Evolutionary conservation across 176 grass and related monocot genomes (phyloP), one percentile per base, ranked within the genome.

Genomic region (Lolium perenne): DNA sequence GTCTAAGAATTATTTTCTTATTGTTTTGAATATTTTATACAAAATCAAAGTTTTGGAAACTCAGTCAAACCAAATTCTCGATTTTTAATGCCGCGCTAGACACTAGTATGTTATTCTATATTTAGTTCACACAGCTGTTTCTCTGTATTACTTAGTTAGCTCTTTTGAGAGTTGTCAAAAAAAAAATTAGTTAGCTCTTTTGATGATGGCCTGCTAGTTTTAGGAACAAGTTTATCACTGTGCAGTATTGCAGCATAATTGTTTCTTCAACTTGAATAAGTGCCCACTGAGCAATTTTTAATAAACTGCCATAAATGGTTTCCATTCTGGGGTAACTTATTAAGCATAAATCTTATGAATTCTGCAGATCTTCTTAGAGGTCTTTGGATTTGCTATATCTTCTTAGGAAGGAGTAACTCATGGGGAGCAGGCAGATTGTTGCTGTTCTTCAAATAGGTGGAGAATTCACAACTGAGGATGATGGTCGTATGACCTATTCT

Each of bases 401-500:
- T 83, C 63, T 84, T 69, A 76, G 65, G 73, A 18, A 71, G 45
- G 63, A 83, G 78, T 46, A 79, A 82, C 35, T 83, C 58, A 92
- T 91, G 86, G 68, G 84, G 81, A 89, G 67, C 77, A 60, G 81
- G 71, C 88, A 88, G 80, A 85, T 95, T 71, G 79, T 95, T 56
- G 88, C 88, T 53, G 92, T 95, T 54, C 92, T 91, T 85, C 94
- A 95, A 56, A 56, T 87, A 53, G 94, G 91, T 22, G 94, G 94
- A 41, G 94, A 87, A 63, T 95, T 95, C 77, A 50, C 84, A 69
- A 83, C 89, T 76, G 81, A 89, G 54, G 90, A 60, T 76, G 86
- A 95, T 66, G 91, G 94, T 29, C 83, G 77, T 51, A 91, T 95
- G 89, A 76, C 88, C 49, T 93, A 93, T 84, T 90, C 84, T 73